These are phyloP conservation scores for Monilinia fructigena DNA, from an alignment of 2,329 filamentous ascomycete species.

Conservation along the genomic window DNA sequence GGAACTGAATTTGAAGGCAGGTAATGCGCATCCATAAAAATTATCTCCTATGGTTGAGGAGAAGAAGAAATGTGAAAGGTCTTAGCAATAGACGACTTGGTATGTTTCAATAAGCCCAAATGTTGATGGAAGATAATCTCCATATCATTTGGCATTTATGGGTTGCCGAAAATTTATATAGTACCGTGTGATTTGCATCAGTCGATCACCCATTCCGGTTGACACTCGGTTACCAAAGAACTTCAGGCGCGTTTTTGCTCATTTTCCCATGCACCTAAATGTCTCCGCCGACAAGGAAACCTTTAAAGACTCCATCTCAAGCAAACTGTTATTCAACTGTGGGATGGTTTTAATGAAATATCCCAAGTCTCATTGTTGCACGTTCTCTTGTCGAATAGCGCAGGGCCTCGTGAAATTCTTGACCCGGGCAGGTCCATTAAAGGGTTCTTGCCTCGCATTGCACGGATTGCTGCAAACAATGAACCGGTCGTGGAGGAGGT, in stretches of 20 bases:
- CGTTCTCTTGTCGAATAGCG: background rate
- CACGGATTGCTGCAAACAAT: background rate
- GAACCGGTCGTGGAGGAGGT: background rate
- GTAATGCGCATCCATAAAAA: background rate
- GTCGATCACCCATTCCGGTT: background rate
- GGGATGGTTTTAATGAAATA: too few species aligned
- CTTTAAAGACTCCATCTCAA: background rate
- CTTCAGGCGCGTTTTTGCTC: too few species aligned
- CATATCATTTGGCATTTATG: background rate
- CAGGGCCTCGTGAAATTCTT: background rate
- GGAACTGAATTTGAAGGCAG: background rate
- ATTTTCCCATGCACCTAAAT: too few species aligned
- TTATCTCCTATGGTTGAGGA: background rate
- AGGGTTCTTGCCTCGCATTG: background rate
- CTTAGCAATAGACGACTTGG: background rate
- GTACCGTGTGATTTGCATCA: background rate
- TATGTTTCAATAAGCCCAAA: background rate
- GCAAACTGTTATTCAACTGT: background rate
- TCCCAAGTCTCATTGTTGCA: background rate
- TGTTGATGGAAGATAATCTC: background rate
- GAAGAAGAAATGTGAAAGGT: background rate
- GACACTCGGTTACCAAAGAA: too few species aligned
- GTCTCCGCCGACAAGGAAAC: background rate
- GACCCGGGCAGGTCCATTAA: background rate
- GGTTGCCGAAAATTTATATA: background rate